Evolutionary conservation across 257 asterid genomes (phyloP), one percentile per base, ranked within the genome.

Genomic region (Solanum corneliomulleri): DNA sequence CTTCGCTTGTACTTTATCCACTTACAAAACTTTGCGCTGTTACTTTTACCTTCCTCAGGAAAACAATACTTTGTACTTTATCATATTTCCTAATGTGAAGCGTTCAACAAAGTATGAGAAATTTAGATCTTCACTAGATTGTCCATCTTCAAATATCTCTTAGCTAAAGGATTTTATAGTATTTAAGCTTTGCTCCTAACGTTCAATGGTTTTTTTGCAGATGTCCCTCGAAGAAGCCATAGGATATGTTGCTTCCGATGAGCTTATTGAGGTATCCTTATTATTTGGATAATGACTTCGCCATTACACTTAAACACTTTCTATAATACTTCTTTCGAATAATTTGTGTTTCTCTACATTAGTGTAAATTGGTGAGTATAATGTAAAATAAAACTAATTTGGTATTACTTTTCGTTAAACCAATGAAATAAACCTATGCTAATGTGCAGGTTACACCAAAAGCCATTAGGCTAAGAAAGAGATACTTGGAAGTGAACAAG

Each of bases 161-260:
- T 81, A 5, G 69, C 44, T 81, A 80, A 29, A 29, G 15, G 15
- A 80, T 80, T 49, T 47, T 52, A 10, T 7, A 21, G 44, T 87
- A 81, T 39, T 76, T 76, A 25, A 44, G 12, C n/a, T 64, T 11
- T 33, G 45, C 41, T 31, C 86, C 85, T 80, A 31, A 66, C 20
- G 5, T 69, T 85, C 33, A 60, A 27, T 58, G 80, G 7, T 56
- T 16, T 86, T 88, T 82, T 86, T 89, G 92, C 95, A 97, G 99
- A 94, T 97, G 88, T 90, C 93, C 56, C 98, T 97, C 13, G 99
- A 97, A 90, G 99, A 97, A 92, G 99, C 99, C 66, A 97, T 96
- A 86, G 99, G 99, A 80, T 96, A 96, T 60, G 99, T 97, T 87
- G 99, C 98, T 62, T 90, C 98, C 2, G 98, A 96, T 85, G 99